phyloP scores from a whole-genome alignment of 2,329 filamentous ascomycete genomes.

The Ascocoryne sarcoides region DNA sequence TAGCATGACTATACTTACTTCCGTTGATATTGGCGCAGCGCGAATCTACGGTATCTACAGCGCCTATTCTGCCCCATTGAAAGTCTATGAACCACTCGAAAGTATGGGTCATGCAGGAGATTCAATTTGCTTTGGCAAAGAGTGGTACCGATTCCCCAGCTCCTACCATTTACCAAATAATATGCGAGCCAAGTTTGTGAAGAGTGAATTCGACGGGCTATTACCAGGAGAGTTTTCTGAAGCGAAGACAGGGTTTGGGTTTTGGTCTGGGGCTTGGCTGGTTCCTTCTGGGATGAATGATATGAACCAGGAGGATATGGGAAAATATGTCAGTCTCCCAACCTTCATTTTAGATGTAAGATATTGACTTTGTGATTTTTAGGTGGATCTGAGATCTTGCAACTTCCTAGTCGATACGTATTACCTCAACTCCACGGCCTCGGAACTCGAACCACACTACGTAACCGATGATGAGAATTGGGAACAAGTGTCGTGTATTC shows the following conservation, averaged over 20 bases:
- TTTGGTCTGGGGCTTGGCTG: conserved; percentile 78
- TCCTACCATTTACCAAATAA: conserved; percentile 83
- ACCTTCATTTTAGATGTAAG: not conserved
- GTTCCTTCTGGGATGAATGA: conserved; percentile 84
- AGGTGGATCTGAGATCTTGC: conserved; percentile 64
- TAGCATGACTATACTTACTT: conserved; percentile 49
- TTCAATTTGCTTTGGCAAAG: conserved; percentile 82
- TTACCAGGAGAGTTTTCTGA: conserved; percentile 86
- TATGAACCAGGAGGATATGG: conserved; percentile 73
- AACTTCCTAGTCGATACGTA: conserved; percentile 82
- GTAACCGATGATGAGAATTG: conserved; percentile 64
- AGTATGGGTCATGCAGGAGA: conserved; percentile 51
- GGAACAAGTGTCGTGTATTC: conserved; percentile 66
- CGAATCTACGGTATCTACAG: conserved; percentile 70
- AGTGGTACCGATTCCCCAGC: conserved; percentile 96
- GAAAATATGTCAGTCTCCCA: conserved; percentile 63
- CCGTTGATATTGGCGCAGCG: conserved; percentile 57
- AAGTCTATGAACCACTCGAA: conserved; percentile 59
- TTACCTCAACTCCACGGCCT: conserved; percentile 51
- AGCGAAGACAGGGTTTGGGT: conserved; percentile 54
- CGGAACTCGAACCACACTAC: conserved; percentile 72
- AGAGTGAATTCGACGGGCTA: conserved; percentile 80
- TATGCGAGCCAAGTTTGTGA: conserved; percentile 81
- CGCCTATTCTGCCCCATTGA: conserved; percentile 74
- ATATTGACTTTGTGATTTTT: conserved; percentile 1